Evolutionary conservation across 2,329 filamentous ascomycete species (phyloP), one percentile per base, ranked within the genome.

Genomic region (Aspergillus puulaauensis): DNA sequence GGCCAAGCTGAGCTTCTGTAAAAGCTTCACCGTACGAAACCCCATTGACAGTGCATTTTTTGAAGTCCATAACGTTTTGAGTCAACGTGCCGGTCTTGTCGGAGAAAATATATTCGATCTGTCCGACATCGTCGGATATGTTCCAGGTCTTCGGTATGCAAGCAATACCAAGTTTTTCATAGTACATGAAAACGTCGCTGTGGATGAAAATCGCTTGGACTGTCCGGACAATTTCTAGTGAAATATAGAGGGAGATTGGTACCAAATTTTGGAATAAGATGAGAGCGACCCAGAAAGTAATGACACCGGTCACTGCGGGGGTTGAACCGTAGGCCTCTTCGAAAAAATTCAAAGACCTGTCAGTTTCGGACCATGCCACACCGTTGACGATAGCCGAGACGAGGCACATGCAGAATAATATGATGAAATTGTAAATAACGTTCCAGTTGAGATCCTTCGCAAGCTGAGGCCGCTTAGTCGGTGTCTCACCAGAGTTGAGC

Each of bases 131-230:
- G 70, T 99, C 95, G 1, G 93, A 98, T 51, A 99, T 98, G 72
- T 98, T 99, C 95, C 95, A 99, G 0, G 93, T 92, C 71, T 98
- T 98, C 5, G 96, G 95, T 11, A 96, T 91, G 71, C 96, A 99
- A 2, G 93, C 92, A 70, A 96, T 93, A 69, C 96, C 92, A 64
- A 97, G 86, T 68, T 86, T 87, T 56, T 95, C 95, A 78, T 99
- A 96, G 76, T 98, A 99, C 96, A 99, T 99, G 70, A 89, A 86
- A 4, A 90, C 84, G 70, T 99, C 95, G 77, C 89, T 96, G 79
- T 96, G 97, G 70, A 99, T 99, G 81, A 99, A 99, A 70, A 96
- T 86, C 4, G 93, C 95, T 76, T 99, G 95, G 11, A 91, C 82
- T 0, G 93, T 95, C 63, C 93, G 89, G 56, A 99, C 90, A 57